These are phyloP conservation scores for Paecilomyces dactylethromorphus DNA, from an alignment of 2,329 filamentous ascomycete species.

Conservation along the genomic window DNA sequence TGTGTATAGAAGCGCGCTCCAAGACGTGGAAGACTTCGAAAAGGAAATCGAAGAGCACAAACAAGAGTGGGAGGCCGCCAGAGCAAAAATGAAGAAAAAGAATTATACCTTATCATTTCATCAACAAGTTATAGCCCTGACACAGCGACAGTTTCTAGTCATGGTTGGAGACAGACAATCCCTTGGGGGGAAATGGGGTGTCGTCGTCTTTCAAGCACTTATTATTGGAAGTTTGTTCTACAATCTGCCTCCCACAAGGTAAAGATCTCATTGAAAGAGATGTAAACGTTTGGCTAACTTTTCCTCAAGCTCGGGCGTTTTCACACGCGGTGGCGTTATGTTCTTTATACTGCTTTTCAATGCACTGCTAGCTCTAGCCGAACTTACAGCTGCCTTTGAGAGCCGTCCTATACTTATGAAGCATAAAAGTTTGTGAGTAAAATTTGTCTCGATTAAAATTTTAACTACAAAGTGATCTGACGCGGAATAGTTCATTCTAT, in stretches of 20 bases:
- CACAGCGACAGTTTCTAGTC: constrained; percentile 49
- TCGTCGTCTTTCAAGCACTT: constrained; percentile 39
- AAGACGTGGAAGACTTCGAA: constrained; percentile 51
- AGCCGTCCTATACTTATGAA: constrained; percentile 61
- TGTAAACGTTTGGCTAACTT: not conserved
- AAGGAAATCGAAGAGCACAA: constrained; percentile 36
- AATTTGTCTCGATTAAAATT: not conserved
- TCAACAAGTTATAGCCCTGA: constrained; percentile 46
- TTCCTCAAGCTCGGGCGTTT: constrained; percentile 43
- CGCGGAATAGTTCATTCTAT: constrained; percentile 50
- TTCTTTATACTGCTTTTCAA: constrained; percentile 61
- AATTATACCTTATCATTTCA: constrained; percentile 48
- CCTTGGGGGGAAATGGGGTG: constrained; percentile 45
- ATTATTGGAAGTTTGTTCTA: constrained; percentile 48
- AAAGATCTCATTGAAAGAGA: not conserved
- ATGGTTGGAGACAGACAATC: constrained; percentile 50
- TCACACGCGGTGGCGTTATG: constrained; percentile 54
- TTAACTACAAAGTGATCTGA: constrained; percentile 7
- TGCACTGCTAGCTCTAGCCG: constrained; percentile 53
- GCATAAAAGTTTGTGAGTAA: constrained; percentile 56
- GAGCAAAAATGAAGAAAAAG: constrained; percentile 38
- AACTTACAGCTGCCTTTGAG: constrained; percentile 55
- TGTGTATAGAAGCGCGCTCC: constrained; percentile 35
- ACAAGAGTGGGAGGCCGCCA: constrained; percentile 34
- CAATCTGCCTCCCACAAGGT: constrained; percentile 46